These are phyloP conservation scores for Tricholoma matsutake DNA, from an alignment of 768 basidiomycete species.

Conservation along the genomic window DNA sequence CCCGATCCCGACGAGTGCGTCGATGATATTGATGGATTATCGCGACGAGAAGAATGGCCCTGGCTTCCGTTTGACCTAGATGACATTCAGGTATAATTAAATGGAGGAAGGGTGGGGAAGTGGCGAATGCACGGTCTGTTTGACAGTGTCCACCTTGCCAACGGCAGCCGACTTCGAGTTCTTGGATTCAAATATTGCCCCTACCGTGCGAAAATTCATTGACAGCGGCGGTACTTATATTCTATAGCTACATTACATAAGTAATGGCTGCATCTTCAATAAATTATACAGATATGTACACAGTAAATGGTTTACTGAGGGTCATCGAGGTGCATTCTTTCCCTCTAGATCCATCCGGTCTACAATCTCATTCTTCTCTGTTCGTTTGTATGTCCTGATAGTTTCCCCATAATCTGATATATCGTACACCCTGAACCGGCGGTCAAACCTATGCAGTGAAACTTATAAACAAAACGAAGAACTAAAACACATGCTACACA, in stretches of 20 bases:
- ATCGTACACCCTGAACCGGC: constrained; percentile 86
- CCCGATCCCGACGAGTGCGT: constrained; percentile 37
- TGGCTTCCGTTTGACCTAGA: constrained; percentile 25
- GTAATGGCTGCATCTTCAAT: no score
- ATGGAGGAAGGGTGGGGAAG: background rate
- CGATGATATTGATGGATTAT: constrained; percentile 51
- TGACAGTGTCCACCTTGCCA: background rate
- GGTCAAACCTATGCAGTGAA: constrained; percentile 63
- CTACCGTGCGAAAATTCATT: constrained; percentile 8
- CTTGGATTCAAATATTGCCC: background rate
- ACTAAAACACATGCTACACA: constrained; percentile 27
- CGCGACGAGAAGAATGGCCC: constrained; percentile 48
- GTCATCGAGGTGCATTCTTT: constrained; percentile 35
- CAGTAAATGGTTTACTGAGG: background rate
- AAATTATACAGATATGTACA: constrained; percentile 4
- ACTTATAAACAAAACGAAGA: constrained; percentile 7
- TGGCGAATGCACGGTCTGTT: background rate
- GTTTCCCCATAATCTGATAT: constrained; percentile 90
- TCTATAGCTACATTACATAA: no score
- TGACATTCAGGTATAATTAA: constrained; percentile 20
- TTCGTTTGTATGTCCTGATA: constrained; percentile 83
- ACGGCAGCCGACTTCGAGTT: background rate
- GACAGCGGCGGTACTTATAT: background rate
- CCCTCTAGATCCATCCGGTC: constrained; percentile 66
- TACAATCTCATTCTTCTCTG: constrained; percentile 64